Evolutionary conservation across 2,329 filamentous ascomycete species (phyloP).

Genomic region (Cadophora luteo-olivacea): DNA sequence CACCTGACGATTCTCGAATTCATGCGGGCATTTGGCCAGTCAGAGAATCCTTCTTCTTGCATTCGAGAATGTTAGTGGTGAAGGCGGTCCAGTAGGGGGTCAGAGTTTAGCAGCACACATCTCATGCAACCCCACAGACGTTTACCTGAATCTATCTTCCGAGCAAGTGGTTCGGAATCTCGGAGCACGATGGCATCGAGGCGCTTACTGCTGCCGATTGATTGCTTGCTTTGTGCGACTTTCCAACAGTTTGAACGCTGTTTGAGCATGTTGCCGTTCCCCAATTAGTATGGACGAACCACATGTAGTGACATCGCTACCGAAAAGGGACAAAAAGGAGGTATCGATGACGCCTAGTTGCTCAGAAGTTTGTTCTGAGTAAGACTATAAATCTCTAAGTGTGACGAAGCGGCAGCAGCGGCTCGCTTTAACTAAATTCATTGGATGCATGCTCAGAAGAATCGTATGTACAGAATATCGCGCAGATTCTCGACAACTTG

Average conservation of each 20-base stretch:
- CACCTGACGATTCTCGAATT: not conserved
- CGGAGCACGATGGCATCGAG: not conserved
- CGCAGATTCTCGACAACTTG: no score
- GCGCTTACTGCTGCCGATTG: slow-evolving; percentile 13
- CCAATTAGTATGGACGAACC: no score
- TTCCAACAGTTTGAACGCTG: not conserved
- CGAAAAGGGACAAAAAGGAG: not conserved
- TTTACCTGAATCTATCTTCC: slow-evolving; percentile 1
- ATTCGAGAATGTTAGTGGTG: slow-evolving; percentile 3
- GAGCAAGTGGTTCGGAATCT: not conserved
- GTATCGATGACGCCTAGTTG: not conserved
- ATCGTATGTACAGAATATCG: not conserved
- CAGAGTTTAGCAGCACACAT: no score
- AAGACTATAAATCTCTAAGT: no score
- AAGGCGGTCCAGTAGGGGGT: not conserved
- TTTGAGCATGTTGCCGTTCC: not conserved
- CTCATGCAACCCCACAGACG: not conserved
- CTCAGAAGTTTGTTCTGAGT: no score
- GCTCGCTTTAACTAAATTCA: not conserved
- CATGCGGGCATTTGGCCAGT: not conserved
- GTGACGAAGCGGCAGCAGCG: no score
- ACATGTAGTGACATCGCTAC: not conserved
- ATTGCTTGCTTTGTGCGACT: not conserved
- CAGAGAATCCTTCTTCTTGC: not conserved
- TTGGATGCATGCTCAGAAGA: not conserved